Base-by-base conservation (phyloP, 768 basidiomycete genomes). In the Tricholomella constricta region DNA sequence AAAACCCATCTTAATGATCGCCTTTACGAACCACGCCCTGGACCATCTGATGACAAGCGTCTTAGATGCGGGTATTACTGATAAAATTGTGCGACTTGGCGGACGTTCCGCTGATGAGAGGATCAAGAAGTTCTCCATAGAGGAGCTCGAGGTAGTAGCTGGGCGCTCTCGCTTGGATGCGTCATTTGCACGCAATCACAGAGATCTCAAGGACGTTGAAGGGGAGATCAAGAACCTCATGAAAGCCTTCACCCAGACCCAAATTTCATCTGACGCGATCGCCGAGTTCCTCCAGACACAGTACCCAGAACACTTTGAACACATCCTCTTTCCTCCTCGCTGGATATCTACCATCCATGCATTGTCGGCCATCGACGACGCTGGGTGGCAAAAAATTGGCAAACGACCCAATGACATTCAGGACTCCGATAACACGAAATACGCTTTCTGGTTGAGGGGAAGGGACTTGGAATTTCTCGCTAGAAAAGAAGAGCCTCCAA, bases 11-110 rank as follows among this genome's bases (percentile, higher is more conserved):
- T 60, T 78, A 8, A 65, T 77, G 70, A 78, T 78, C 29, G 75
- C 88, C 0, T 89, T 84, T 68, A 91, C 89, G 0, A 91, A 91
- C 57, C 90, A 91, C 38, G 89, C 89, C 0, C 74, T 91, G 2
- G 89, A 91, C 52, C 86, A 90, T 56, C 78, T 91, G 70, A 69
- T 91, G 2, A 71, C 70, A 4, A 81, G 82, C 0, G 79, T 90
- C 3, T 74, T 91, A 1, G 86, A 91, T 56, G 80, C 79, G 0
- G 64, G 67, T 0, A 88, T 91, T 56, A 89, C 88, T 0, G 65
- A 69, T 0, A 79, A 82, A 32, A 72, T 91, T 19, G 79, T 90
- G 2, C 83, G 90, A 0, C 73, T 90, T 6, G 90, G 90, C 0
- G 78, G 84, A n/a, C 78, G 83, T 14, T 78, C 85, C 0, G 65